These are phyloP conservation scores for Coemansia sp. DNA, from an alignment of 192 early-diverging fungal species.

Conservation along the genomic window DNA sequence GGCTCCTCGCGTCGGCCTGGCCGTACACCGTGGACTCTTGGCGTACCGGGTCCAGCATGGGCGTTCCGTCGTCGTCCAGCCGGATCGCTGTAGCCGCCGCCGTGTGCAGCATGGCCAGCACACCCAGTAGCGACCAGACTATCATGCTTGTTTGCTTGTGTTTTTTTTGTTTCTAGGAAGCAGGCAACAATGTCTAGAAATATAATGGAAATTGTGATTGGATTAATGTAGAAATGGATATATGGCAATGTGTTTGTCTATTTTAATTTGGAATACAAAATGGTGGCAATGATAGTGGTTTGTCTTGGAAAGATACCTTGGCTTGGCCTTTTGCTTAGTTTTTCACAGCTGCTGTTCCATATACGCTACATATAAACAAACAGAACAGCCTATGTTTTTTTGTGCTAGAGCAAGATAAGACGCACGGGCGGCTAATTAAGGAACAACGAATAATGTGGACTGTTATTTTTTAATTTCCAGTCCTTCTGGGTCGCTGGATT, in stretches of 20 bases:
- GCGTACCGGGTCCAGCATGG: not conserved
- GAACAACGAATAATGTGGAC: not conserved
- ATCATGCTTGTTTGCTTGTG: not conserved
- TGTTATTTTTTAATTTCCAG: not conserved
- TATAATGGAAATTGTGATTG: too few species aligned
- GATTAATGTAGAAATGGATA: too few species aligned
- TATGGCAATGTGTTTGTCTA: too few species aligned
- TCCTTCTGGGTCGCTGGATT: not conserved
- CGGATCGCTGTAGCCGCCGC: slow-evolving; percentile 17
- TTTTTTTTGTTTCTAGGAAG: not conserved
- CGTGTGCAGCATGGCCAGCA: slow-evolving; percentile 22
- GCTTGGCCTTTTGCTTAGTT: not conserved
- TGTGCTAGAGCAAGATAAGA: not conserved
- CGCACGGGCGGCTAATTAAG: not conserved
- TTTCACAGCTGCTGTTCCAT: not conserved
- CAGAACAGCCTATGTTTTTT: not conserved
- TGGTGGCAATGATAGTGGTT: not conserved
- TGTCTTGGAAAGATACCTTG: not conserved
- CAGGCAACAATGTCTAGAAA: too few species aligned
- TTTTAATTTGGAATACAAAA: not conserved
- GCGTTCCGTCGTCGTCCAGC: slow-evolving; percentile 7
- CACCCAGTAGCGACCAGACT: slow-evolving; percentile 4
- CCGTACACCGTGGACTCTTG: slow-evolving; percentile 17
- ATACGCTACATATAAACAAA: not conserved
- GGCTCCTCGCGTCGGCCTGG: slow-evolving; percentile 27